Conservation (phyloP, 2,329 filamentous ascomycete genomes). For the Colletotrichum sp. region DNA sequence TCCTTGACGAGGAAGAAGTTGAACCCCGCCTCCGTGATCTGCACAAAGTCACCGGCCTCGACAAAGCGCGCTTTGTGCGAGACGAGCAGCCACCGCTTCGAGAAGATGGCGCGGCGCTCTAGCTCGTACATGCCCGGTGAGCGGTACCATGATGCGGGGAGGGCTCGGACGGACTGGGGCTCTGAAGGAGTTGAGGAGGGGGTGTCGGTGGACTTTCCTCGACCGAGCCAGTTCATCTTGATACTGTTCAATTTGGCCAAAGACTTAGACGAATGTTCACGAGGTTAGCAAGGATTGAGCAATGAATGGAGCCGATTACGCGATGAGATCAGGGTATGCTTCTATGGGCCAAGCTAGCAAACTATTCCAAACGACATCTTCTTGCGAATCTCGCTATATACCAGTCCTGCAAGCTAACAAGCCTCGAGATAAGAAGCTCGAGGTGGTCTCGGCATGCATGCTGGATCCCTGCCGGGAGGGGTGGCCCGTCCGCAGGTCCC, state of each 20-base stretch:
- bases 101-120: slow-evolving; percentile 44
- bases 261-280: background rate
- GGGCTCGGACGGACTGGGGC: slow-evolving; percentile 16
- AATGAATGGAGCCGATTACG: background rate
- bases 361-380: background rate
- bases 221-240: background rate
- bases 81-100: slow-evolving; percentile 34
- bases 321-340: background rate
- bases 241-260: accelerated
- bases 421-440: background rate
- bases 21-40: background rate
- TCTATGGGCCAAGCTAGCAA: background rate
- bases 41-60: slow-evolving; percentile 23
- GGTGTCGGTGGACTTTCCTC: background rate
- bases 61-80: slow-evolving; percentile 23
- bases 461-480: background rate
- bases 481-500: background rate
- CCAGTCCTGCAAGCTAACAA: background rate
- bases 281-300: background rate
- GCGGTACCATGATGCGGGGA: slow-evolving; percentile 26
- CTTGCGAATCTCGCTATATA: background rate
- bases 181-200: background rate
- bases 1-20: background rate
- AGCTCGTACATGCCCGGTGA: slow-evolving; percentile 41
- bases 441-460: background rate